Conservation (phyloP, 2,329 filamentous ascomycete species). For the Alternaria metachromatica region DNA sequence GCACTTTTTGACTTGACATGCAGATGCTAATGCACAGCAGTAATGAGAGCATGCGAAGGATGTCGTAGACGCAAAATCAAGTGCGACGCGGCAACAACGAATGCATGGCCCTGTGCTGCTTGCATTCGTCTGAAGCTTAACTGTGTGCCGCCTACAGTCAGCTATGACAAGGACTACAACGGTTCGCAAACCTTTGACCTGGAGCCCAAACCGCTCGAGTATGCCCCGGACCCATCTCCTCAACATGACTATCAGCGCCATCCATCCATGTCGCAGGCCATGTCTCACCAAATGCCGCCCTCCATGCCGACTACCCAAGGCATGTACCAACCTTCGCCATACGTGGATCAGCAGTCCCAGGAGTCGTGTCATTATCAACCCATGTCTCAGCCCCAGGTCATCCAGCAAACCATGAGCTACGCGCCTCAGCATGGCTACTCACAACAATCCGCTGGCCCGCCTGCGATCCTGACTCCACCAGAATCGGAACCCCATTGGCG, state of each 20-base stretch:
- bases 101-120: slow-evolving; percentile 95
- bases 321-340: slow-evolving; percentile 48
- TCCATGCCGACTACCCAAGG: slow-evolving; percentile 38
- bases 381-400: slow-evolving; percentile 43
- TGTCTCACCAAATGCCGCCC: slow-evolving; percentile 38
- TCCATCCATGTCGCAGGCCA: slow-evolving; percentile 37
- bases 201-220: slow-evolving; percentile 49
- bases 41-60: slow-evolving; percentile 97
- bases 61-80: slow-evolving; percentile 96
- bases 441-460: slow-evolving; percentile 31
- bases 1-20: slow-evolving; percentile 1
- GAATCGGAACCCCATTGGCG: slow-evolving; percentile 59
- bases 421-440: slow-evolving; percentile 43
- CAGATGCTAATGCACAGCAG: slow-evolving; percentile 56
- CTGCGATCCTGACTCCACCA: slow-evolving; percentile 43
- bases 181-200: slow-evolving; percentile 51
- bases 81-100: slow-evolving; percentile 95
- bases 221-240: slow-evolving; percentile 46
- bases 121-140: slow-evolving; percentile 91
- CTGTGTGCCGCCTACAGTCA: slow-evolving; percentile 86
- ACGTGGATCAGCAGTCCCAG: slow-evolving; percentile 42
- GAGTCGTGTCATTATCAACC: slow-evolving; percentile 47
- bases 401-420: slow-evolving; percentile 45
- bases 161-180: slow-evolving; percentile 68
- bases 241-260: slow-evolving; percentile 52